Conservation (phyloP, 805 yeast species). For the Saccharomyces kudriavzevii region DNA sequence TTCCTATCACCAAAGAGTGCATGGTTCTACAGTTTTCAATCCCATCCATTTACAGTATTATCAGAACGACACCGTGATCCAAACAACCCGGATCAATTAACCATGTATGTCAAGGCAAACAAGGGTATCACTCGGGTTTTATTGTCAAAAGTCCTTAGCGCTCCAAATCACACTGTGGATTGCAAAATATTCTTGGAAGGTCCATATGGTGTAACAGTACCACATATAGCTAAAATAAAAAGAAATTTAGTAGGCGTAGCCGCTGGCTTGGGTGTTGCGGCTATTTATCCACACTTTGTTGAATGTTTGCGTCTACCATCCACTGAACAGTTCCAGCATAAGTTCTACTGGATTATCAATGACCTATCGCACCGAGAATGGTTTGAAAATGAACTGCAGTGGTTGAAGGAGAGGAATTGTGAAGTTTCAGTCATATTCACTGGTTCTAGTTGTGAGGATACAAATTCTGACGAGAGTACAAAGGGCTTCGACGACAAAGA, state of each 20-base stretch:
- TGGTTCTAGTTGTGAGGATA: constrained; percentile 2
- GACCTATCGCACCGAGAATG: constrained; percentile 42
- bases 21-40: constrained; percentile 43
- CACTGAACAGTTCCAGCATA: constrained; percentile 22
- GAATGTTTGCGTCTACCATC: constrained; percentile 17
- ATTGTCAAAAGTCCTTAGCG: constrained; percentile 25
- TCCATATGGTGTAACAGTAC: constrained; percentile 46
- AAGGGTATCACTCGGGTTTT: constrained; percentile 49
- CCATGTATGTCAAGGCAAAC: constrained; percentile 43
- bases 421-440: constrained; percentile 15
- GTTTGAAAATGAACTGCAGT: constrained; percentile 38
- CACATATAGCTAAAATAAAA: constrained; percentile 31
- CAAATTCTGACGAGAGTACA: constrained; percentile 3
- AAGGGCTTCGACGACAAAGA: neutral
- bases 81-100: constrained; percentile 19
- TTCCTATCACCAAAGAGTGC: constrained; percentile 44
- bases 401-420: constrained; percentile 26
- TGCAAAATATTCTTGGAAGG: constrained; percentile 48
- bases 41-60: constrained; percentile 64
- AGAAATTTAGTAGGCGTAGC: constrained; percentile 37
- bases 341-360: constrained; percentile 58
- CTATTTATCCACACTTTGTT: constrained; percentile 37
- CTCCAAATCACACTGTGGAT: constrained; percentile 26
- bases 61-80: constrained; percentile 33
- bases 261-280: constrained; percentile 49